Evolutionary conservation across 306 rosid species (phyloP), one percentile per base, ranked within the genome.

Genomic region (Ammopiptanthus mongolicus): DNA sequence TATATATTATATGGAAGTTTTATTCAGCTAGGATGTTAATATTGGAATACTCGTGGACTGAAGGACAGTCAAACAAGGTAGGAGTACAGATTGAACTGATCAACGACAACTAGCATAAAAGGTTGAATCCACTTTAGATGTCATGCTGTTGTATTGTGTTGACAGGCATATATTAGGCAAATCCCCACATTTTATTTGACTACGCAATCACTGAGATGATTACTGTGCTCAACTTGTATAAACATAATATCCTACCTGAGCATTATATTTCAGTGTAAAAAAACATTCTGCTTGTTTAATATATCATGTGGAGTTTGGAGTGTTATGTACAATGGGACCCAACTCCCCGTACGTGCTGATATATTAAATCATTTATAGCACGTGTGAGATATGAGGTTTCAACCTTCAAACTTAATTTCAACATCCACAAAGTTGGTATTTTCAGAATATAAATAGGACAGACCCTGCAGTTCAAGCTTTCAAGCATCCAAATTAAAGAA

Each of bases 151-250:
- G 42, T 36, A 8, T 7, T 36, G 11, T 36, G 42, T 36, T 36
- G 42, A 36, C 70, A 65, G 64, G 69, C 55, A 56, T 19, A 46
- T 33, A 46, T 80, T 56, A 73, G 83, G 83, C 71, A 65, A 29
- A 56, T 36, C 22, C 46, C 80, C 80, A 74, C 80, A 72, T 59
- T 80, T 80, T 80, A 34, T 65, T 80, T 80, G 80, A 65, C 74
- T 33, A 48, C 1, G 18, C 0, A 14, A 9, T 9, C 31, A 51
- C 2, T 37, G 11, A 6, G 17, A 44, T 44, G 50, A 44, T 44
- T 0, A 0, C 5, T 44, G 15, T 13, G 50, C 34, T 21, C 15
- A 55, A 36, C 1, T 66, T n/a, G n/a, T n/a, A n/a, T n/a, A n/a
- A n/a, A n/a, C n/a, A n/a, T n/a, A n/a, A n/a, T n/a, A n/a, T n/a